These are phyloP conservation scores for Chytriomyces sp. DNA, from an alignment of 192 early-diverging fungal species.

Conservation along the genomic window DNA sequence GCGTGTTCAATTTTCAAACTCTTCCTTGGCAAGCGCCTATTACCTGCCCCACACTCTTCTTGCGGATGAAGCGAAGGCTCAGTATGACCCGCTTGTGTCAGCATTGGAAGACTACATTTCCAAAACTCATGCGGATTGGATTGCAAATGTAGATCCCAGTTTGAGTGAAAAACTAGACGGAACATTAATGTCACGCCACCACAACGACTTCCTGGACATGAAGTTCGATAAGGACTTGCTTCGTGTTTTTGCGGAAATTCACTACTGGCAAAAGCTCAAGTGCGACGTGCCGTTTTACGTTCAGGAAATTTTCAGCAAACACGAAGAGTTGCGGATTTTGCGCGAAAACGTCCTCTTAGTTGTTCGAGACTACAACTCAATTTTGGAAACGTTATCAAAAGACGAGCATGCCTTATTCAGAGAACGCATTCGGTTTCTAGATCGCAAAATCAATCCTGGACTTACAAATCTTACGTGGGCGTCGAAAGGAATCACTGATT, in stretches of 20 bases:
- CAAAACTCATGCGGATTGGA: slow-evolving; percentile 62
- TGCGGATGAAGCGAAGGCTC: slow-evolving; percentile 55
- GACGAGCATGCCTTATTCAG: slow-evolving; percentile 58
- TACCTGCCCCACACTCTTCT: slow-evolving; percentile 57
- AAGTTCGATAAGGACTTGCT: slow-evolving; percentile 63
- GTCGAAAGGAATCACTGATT: slow-evolving; percentile 58
- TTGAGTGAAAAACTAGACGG: slow-evolving; percentile 50
- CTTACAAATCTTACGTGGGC: slow-evolving; percentile 59
- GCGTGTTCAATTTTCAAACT: slow-evolving; percentile 49
- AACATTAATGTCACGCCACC: slow-evolving; percentile 48
- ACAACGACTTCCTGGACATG: slow-evolving; percentile 53
- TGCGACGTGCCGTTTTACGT: slow-evolving; percentile 63
- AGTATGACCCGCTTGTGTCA: slow-evolving; percentile 53
- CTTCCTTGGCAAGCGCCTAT: slow-evolving; percentile 48
- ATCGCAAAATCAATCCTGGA: slow-evolving; percentile 69
- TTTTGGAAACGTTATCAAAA: slow-evolving; percentile 56
- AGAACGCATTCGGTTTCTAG: slow-evolving; percentile 64
- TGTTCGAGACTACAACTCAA: slow-evolving; percentile 66
- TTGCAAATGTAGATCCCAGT: slow-evolving; percentile 37
- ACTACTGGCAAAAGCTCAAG: slow-evolving; percentile 65
- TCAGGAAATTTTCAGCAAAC: slow-evolving; percentile 62
- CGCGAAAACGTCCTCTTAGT: slow-evolving; percentile 66
- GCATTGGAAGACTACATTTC: slow-evolving; percentile 65
- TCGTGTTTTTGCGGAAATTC: slow-evolving; percentile 58
- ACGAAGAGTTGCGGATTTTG: slow-evolving; percentile 60